Conservation (phyloP, 192 early-diverging fungal genomes). For the Backusella australiensis region DNA sequence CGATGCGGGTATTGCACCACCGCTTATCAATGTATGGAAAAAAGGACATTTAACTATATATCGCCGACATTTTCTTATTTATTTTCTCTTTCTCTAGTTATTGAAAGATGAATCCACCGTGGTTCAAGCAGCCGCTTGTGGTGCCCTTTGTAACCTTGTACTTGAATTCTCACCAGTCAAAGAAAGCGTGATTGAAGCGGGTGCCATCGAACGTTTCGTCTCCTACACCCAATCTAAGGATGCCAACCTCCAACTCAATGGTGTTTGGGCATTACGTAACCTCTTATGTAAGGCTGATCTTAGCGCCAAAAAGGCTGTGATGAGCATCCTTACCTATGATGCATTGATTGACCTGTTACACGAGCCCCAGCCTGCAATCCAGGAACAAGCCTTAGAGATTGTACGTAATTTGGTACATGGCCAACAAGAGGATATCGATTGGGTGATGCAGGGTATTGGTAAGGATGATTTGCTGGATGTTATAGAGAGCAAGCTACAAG, state of each 20-base stretch:
- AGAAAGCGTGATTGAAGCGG: constrained; percentile 66
- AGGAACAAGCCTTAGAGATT: constrained; percentile 75
- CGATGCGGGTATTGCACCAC: constrained; percentile 69
- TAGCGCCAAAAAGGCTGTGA: constrained; percentile 64
- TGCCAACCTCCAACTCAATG: constrained; percentile 61
- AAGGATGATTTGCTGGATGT: constrained; percentile 55
- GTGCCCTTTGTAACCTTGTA: constrained; percentile 82
- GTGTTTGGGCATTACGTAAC: constrained; percentile 83
- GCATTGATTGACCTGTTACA: constrained; percentile 56
- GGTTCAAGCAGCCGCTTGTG: constrained; percentile 69
- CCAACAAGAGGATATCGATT: constrained; percentile 32
- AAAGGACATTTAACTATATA: too few species aligned
- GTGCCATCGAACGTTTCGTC: constrained; percentile 70
- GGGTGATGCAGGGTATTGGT: constrained; percentile 66
- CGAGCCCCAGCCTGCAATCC: constrained; percentile 59
- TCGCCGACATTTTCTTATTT: not conserved
- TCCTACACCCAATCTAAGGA: constrained; percentile 50
- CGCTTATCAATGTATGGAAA: constrained; percentile 59
- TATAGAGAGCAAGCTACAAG: constrained; percentile 56
- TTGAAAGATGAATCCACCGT: constrained; percentile 58
- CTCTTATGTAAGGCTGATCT: constrained; percentile 67
- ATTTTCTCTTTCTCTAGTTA: constrained; percentile 29
- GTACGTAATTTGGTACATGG: constrained; percentile 73
- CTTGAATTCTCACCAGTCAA: constrained; percentile 84
- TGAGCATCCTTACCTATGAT: constrained; percentile 64